Evolutionary conservation across 1,139 yeast species (phyloP), one percentile per base, ranked within the genome.

Genomic region (Yamadazyma triangularis): DNA sequence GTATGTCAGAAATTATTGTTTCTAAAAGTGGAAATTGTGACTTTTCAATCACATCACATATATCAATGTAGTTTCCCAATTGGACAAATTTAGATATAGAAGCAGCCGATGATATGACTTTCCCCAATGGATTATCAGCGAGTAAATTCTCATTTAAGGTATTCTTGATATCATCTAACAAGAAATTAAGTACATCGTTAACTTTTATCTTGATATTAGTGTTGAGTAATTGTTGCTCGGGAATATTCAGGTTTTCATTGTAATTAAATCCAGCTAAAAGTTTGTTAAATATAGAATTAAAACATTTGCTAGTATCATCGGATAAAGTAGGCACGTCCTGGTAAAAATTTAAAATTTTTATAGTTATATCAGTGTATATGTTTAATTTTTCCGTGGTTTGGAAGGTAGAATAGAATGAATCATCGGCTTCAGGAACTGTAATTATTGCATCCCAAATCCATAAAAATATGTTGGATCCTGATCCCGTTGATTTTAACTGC

Each of bases 361-460:
- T 44, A 13, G 48, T 59, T 2, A 61, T 47, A 3, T 50, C 46
- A 31, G 57, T 51, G 37, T 56, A 66, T 8, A 47, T 44, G 4
- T 47, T 45, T 7, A 47, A 21, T 30, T 56, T 58, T 28, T 54
- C 53, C 25, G 54, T 40, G 26, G 45, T 52, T 15, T 44, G 48
- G 38, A 51, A 62, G 3, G 44, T 41, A n/a, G 50, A 38, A 30
- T 44, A 42, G 12, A 60, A 44, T 15, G 51, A 49, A 4, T 34
- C 36, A 1, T 41, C 28, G 8, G 38, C 41, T 11, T 47, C 40
- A n/a, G 44, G 30, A 4, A 51, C 38, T 8, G 34, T 34, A 13
- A 59, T 38, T 12, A 64, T 39, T 4, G 47, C 33, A 30, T 48
- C 50, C 69, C 70, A 65, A 3, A 62, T 34, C 13, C 42, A 39